A percentile compares a stretch with the other conserved stretches of the same genome.
Evolutionary conservation across 352 stramenopile genomes (phyloP).

Genomic region (Plasmopara viticola): DNA sequence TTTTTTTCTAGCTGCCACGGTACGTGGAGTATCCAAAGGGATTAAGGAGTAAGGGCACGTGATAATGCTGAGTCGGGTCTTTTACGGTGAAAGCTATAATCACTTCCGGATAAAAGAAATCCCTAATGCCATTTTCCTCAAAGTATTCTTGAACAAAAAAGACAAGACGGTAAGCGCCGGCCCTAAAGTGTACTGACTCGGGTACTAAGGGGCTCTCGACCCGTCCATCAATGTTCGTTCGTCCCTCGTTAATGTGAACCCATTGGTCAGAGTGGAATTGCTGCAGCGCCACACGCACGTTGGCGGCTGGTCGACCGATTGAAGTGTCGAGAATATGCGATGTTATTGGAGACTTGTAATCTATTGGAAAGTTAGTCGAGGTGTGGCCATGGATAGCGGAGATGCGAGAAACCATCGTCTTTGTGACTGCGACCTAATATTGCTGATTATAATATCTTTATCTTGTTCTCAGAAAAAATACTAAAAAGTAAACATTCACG

Average conservation of each 20-base stretch:
- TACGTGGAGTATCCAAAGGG: slow-evolving; percentile 89
- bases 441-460: background rate
- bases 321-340: slow-evolving; percentile 87
- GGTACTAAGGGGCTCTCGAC: slow-evolving; percentile 37
- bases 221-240: slow-evolving; percentile 78
- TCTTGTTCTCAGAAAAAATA: background rate
- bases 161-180: slow-evolving; percentile 69
- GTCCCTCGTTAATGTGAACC: slow-evolving; percentile 36
- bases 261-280: slow-evolving; percentile 26
- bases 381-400: slow-evolving; percentile 17
- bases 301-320: slow-evolving; percentile 53
- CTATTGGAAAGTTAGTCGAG: slow-evolving; percentile 17
- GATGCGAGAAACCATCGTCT: slow-evolving; percentile 12
- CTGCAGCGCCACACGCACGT: slow-evolving; percentile 70
- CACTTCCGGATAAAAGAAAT: slow-evolving; percentile 87
- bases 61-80: slow-evolving; percentile 73
- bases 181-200: slow-evolving; percentile 28
- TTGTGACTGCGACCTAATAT: no score
- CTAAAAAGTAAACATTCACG: no score
- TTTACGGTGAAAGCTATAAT: slow-evolving; percentile 75
- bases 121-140: slow-evolving; percentile 39
- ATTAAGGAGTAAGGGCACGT: slow-evolving; percentile 86
- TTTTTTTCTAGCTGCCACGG: slow-evolving; percentile 56
- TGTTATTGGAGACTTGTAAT: slow-evolving; percentile 67
- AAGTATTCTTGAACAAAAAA: slow-evolving; percentile 85